Percentiles rank a stretch among this genome's conserved stretches.
Evolutionary conservation across 306 rosid species (phyloP).

Genomic region (Cyamopsis tetragonoloba): DNA sequence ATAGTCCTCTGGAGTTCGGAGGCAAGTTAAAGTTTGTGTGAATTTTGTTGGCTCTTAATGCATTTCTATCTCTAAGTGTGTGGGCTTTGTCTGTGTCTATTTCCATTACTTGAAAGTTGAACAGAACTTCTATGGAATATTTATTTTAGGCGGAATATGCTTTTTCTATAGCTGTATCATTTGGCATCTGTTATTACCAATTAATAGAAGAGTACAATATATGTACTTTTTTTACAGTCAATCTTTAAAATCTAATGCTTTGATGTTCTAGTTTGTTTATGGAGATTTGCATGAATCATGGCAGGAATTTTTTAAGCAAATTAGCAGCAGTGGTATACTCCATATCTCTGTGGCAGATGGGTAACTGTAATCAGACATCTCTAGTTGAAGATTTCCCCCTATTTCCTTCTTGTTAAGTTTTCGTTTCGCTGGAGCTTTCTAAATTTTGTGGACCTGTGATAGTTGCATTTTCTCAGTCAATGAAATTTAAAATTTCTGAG

Average conservation of each 20-base stretch:
- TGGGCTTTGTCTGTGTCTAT: neutral
- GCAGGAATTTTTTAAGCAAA: neutral
- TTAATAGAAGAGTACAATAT: constrained; percentile 2
- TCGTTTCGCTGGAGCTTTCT: neutral
- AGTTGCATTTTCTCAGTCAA: neutral
- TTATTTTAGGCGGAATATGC: neutral
- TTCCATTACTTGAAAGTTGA: neutral
- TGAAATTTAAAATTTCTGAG: constrained; percentile 2
- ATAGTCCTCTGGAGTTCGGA: neutral
- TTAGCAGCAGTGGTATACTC: constrained; percentile 7
- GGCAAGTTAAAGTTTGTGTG: neutral
- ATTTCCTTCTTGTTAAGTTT: neutral
- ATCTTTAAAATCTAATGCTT: constrained; percentile 7
- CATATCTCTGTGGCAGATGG: constrained; percentile 12
- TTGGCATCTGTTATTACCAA: neutral
- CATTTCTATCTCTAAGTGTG: neutral
- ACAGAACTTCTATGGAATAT: neutral
- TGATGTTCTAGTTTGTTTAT: constrained; percentile 10
- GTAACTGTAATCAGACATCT: constrained; percentile 9
- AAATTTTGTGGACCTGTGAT: neutral
- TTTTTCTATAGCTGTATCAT: neutral
- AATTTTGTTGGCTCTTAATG: neutral
- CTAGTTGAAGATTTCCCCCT: neutral
- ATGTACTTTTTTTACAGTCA: neutral
- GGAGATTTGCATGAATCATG: constrained; percentile 20